Evolutionary conservation across 768 basidiomycete genomes (phyloP), one percentile per base, ranked within the genome.

Genomic region (Tricholoma saponaceum): DNA sequence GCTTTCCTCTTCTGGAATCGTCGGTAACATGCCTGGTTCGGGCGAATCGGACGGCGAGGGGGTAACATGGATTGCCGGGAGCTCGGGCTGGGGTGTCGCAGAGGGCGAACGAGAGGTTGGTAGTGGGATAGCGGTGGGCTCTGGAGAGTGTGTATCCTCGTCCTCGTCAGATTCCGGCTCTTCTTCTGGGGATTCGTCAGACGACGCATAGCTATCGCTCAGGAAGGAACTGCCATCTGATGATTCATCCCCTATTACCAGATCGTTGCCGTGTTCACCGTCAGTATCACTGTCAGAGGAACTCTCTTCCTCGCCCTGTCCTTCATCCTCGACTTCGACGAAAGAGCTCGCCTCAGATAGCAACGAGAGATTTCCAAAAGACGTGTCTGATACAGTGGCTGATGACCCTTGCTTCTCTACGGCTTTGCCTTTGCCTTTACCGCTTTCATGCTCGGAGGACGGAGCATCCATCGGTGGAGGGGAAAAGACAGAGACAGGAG

Each of bases 51-150:
- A 62, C 7, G 74, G 66, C 1, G 76, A 71, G 26, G 72, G 63
- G 4, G 76, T 76, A 16, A 78, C 65, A 13, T 70, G 62, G 25
- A 81, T 75, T 14, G 67, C 68, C 0, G 79, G 79, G 23, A 72
- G 64, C 51, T 84, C 83, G 3, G 79, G 79, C 61, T 80, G 82
- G 8, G 86, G 86, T 7, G 85, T 85, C 13, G 77, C 73, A 14
- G 86, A 85, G 2, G 82, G 74, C 41, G 86, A 85, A 43, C 83
- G 76, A 30, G 77, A 76, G 14, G 59, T 55, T 10, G 79, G 74
- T 12, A 75, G 62, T 1, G 81, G 78, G 2, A 77, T 67, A 32
- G 65, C 51, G 51, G 71, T 56, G n/a, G 70, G 67, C 4, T 76
- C 72, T 28, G 68, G 68, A 23, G 71, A 69, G 5, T 63, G 56